phyloP scores from a whole-genome alignment of 352 stramenopile genomes.

The Globisporangium canariense region DNA sequence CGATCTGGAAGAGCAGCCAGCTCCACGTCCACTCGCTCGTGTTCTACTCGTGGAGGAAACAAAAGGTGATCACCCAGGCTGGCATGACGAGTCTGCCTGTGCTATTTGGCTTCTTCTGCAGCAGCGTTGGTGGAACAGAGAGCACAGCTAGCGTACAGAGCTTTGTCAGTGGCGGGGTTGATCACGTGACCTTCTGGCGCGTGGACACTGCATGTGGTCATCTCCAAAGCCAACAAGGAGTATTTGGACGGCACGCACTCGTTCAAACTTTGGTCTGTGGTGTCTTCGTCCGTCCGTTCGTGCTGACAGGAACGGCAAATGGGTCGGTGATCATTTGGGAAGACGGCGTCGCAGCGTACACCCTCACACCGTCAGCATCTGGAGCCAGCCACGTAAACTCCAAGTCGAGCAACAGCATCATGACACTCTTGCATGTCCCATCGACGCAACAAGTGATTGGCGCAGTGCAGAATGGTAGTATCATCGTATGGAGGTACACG shows the following conservation, averaged over 20 bases:
- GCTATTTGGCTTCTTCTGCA: slow-evolving; percentile 52
- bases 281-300: slow-evolving; percentile 36
- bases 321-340: slow-evolving; percentile 57
- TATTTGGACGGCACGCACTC: slow-evolving; percentile 65
- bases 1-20: slow-evolving; percentile 40
- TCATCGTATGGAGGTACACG: slow-evolving; percentile 36
- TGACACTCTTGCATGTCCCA: slow-evolving; percentile 35
- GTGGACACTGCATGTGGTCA: slow-evolving; percentile 47
- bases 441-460: slow-evolving; percentile 41
- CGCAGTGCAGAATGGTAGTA: slow-evolving; percentile 27
- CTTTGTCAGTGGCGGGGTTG: slow-evolving; percentile 67
- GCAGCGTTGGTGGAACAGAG: background rate
- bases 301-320: slow-evolving; percentile 50
- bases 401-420: slow-evolving; percentile 18
- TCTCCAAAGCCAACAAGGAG: slow-evolving; percentile 43
- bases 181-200: slow-evolving; percentile 68
- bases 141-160: background rate
- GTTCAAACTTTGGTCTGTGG: slow-evolving; percentile 47
- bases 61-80: slow-evolving; percentile 22
- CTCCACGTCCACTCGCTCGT: slow-evolving; percentile 39
- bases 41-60: slow-evolving; percentile 45
- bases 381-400: background rate
- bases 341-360: slow-evolving; percentile 46
- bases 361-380: slow-evolving; percentile 16
- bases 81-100: slow-evolving; percentile 56